Evolutionary conservation across 257 asterid genomes (phyloP), one percentile per base, ranked within the genome.

Genomic region (Plantago ovata): DNA sequence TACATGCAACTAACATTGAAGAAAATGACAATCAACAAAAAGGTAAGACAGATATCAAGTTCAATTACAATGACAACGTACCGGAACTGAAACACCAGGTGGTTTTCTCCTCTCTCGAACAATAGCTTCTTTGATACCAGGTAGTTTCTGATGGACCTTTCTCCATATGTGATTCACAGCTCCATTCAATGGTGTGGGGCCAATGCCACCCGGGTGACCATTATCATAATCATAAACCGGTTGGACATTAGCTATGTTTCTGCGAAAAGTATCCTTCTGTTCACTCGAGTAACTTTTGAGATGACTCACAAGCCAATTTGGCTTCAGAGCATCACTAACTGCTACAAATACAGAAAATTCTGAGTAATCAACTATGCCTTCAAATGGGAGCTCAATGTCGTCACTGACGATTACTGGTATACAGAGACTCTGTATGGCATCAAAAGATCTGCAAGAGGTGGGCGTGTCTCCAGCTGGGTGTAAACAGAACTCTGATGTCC

Each of bases 391-490:
- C 82, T 85, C 98, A 12, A 91, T 80, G 67, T 77, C 70, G 63
- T 91, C 98, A 18, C 98, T 91, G 39, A 83, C 89, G 33, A 91
- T 84, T 56, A 87, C 88, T 0, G 98, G 98, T 66, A 87, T 87
- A 60, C 98, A 91, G 51, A 91, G 94, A 65, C 98, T 91, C 69
- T 85, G 98, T 55, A 91, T 66, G 66, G 96, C 96, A 69, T 91
- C 98, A 57, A 91, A 91, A 18, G 87, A 87, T 66, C 98, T 67
- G 44, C 98, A 91, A 9, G 98, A 91, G 32, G 98, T 91, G 38
- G 98, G 98, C 0, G 98, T 91, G 62, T 91, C 96, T 3, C 98
- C 98, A 0, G 98, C 95, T 51, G 98, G 98, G 56, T 91, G 98
- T 78, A 91, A 78, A 70, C 98, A 91, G 73, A 91, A 91, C 58